Conservation (phyloP, 2,329 filamentous ascomycete species). For the Cladobotryum mycophilum region DNA sequence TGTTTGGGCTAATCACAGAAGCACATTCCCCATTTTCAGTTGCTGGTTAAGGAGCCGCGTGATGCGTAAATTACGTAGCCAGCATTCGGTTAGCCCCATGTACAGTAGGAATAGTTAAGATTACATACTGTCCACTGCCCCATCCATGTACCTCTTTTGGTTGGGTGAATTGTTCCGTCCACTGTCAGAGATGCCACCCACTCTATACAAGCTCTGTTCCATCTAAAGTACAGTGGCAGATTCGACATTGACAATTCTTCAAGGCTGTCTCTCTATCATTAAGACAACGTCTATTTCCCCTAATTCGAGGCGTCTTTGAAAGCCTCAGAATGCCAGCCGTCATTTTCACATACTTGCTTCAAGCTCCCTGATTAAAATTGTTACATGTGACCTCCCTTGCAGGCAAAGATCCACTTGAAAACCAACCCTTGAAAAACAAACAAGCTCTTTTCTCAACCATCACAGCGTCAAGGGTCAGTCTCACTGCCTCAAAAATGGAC, state of each 20-base stretch:
- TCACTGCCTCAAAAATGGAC: neutral
- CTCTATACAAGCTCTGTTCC: too few relatives aligned
- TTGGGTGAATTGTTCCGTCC: too few relatives aligned
- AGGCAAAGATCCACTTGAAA: too few relatives aligned
- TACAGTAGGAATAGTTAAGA: neutral
- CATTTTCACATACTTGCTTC: neutral
- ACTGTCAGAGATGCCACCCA: too few relatives aligned
- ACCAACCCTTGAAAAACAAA: too few relatives aligned
- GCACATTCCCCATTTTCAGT: constrained; percentile 1
- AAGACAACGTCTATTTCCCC: too few relatives aligned
- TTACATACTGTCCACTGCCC: neutral
- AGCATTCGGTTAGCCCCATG: constrained; percentile 2
- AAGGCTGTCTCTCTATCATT: too few relatives aligned
- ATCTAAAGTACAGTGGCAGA: too few relatives aligned
- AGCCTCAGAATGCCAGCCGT: neutral
- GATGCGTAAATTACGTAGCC: constrained; percentile 13
- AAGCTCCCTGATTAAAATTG: neutral
- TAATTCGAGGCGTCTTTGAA: too few relatives aligned
- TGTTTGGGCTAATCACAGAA: constrained; percentile 4
- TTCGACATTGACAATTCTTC: too few relatives aligned
- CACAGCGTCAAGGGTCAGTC: neutral
- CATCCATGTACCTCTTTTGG: too few relatives aligned
- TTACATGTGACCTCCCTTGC: too few relatives aligned
- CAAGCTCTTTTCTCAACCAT: constrained; percentile 3
- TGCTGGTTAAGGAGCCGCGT: constrained; percentile 8